Base-by-base conservation (phyloP, 2,329 filamentous ascomycete species). In the Aaosphaeria pasadenensis region DNA sequence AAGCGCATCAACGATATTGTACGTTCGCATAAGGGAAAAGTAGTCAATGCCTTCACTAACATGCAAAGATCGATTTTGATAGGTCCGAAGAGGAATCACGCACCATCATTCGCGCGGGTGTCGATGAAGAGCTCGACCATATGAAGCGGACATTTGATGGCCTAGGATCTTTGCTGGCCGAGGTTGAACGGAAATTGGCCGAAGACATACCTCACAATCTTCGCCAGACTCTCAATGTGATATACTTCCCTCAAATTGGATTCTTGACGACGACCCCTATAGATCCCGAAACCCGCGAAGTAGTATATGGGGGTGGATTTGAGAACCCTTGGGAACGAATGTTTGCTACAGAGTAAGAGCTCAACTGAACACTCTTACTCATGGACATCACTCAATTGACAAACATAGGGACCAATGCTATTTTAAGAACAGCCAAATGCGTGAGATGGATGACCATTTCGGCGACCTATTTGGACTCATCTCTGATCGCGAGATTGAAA, bases 221-320 rank as follows among this genome's bases (percentile, higher is more conserved):
- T 1, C 71, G 77, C 24, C 62, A 69, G 2, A 73, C 77, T 9
- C 67, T 87, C 32, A 91, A 91, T 46, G 95, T 95, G 53, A 87
- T 94, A 13, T 96, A 94, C 66, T 87, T 95, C 52, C 92, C 91
- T 0, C 91, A 96, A 60, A 82, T 96, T 35, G 94, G 94, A 0
- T 99, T 96, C 63, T 80, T 96, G 35, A 88, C 91, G 2, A 84
- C 87, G 0, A 84, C 95, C 11, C 79, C 80, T 2, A 69, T 85
- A 4, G 81, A 90, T 56, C 72, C 77, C 11, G 66, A 75, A 1
- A 83, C 79, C 1, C 82, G 83, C 0, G 72, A 77, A 42, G 80
- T 82, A 0, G 73, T 81, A 7, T 91, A 86, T 55, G 78, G 83
- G 56, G 88, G 88, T 1, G 65, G 74, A 4, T 63, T 73, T 1